Evolutionary conservation across 2,329 filamentous ascomycete species (phyloP).

Genomic region (Sordariomycetes sp.): DNA sequence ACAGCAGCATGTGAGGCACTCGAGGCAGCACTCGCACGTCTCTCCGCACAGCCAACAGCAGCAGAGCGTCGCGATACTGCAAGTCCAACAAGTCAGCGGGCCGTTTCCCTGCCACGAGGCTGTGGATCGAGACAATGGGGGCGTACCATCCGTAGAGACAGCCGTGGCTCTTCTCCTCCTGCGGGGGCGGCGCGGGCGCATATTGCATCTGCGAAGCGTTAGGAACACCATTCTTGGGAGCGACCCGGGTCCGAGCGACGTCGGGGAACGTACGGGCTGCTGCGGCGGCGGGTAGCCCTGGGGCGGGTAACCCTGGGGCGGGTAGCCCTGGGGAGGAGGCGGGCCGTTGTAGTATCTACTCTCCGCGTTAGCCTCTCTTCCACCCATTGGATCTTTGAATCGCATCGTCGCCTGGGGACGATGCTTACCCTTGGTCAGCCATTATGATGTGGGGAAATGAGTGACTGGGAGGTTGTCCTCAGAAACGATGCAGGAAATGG

Average conservation of each 20-base stretch:
- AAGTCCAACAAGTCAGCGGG: not conserved
- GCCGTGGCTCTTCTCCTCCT: constrained; percentile 25
- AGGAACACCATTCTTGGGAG: not conserved
- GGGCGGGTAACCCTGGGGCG: constrained; percentile 12
- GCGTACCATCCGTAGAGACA: constrained; percentile 24
- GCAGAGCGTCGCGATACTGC: constrained; percentile 24
- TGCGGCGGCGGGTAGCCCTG: constrained; percentile 13
- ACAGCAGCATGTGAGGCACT: constrained; percentile 25
- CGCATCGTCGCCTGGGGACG: too few relatives aligned
- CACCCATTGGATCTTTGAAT: too few relatives aligned
- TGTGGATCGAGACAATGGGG: not conserved
- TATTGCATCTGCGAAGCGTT: constrained; percentile 17
- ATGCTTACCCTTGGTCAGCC: too few relatives aligned
- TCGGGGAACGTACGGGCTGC: constrained; percentile 10
- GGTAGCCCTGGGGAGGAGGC: not conserved
- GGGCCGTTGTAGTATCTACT: too few relatives aligned
- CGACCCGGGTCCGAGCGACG: not conserved
- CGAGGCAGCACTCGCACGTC: constrained; percentile 27
- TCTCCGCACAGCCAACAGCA: constrained; percentile 30
- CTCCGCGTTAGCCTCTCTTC: too few relatives aligned
- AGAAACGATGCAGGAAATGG: too few relatives aligned
- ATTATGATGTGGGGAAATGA: too few relatives aligned
- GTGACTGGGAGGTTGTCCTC: too few relatives aligned
- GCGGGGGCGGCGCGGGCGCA: constrained; percentile 14
- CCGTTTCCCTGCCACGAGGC: too few relatives aligned